Evolutionary conservation across 192 early-diverging fungal species (phyloP).

Genomic region (Chytriomyces sp.): DNA sequence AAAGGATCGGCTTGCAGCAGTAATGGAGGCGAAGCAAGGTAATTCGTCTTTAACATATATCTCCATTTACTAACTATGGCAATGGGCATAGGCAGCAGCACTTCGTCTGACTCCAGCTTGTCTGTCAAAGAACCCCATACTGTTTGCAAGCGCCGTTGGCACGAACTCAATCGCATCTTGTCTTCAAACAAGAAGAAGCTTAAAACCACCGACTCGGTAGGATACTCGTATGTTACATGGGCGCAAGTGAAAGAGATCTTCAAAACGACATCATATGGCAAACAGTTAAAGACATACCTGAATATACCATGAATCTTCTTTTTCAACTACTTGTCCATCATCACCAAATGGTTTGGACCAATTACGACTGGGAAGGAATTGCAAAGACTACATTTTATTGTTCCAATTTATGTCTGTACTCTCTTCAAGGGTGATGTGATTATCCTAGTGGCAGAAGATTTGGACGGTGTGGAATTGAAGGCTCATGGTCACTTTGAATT

Average conservation of each 20-base stretch:
- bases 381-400: slow-evolving; percentile 18
- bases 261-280: neutral
- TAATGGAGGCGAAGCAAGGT: neutral
- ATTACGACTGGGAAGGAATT: neutral
- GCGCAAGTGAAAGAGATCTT: neutral
- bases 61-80: neutral
- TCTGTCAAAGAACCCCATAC: slow-evolving; percentile 4
- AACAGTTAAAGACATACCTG: neutral
- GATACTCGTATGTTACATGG: slow-evolving; percentile 2
- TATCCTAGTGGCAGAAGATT: slow-evolving; percentile 17
- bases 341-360: neutral
- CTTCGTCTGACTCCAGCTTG: neutral
- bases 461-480: slow-evolving; percentile 1
- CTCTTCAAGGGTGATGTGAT: slow-evolving; percentile 27
- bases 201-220: neutral
- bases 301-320: neutral
- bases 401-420: slow-evolving; percentile 28
- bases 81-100: neutral
- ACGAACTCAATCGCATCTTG: neutral
- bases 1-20: neutral
- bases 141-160: neutral
- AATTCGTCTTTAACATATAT: neutral
- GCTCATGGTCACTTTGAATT: slow-evolving; percentile 27
- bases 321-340: neutral
- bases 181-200: neutral